Percentiles rank a stretch among this genome's conserved stretches.
phyloP scores from a whole-genome alignment of 2,329 filamentous ascomycete species.

The Apiospora kogelbergensis region DNA sequence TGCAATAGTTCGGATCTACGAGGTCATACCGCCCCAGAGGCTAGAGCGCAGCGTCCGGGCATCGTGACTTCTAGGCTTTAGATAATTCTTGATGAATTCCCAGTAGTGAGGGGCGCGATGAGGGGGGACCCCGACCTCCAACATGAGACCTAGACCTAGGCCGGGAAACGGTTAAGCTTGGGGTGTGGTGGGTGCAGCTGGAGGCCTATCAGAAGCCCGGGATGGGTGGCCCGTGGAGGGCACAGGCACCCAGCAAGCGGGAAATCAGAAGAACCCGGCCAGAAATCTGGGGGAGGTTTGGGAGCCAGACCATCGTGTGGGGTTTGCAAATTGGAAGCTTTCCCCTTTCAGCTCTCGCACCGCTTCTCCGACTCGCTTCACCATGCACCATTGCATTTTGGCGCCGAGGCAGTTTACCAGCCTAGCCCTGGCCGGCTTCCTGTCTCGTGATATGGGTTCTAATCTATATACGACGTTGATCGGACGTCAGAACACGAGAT shows the following conservation, averaged over 20 bases:
- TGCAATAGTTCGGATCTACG: neutral
- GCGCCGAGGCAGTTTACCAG: neutral
- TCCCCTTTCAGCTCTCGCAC: neutral
- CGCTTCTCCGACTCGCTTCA: slow-evolving; percentile 4
- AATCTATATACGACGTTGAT: neutral
- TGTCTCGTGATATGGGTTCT: neutral
- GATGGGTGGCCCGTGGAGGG: neutral
- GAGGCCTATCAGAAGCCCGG: neutral
- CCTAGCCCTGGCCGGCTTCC: no score
- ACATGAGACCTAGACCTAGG: neutral
- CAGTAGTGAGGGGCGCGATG: neutral
- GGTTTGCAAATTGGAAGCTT: slow-evolving; percentile 2
- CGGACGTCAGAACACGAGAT: neutral
- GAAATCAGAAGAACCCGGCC: neutral
- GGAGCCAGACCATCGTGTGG: neutral
- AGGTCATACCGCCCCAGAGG: neutral
- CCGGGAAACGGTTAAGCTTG: neutral
- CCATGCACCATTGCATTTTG: neutral
- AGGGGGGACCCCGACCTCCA: slow-evolving; percentile 5
- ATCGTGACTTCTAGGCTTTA: neutral
- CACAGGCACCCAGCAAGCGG: neutral
- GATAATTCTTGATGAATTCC: slow-evolving; percentile 2
- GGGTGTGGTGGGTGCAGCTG: neutral
- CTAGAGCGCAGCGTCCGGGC: neutral
- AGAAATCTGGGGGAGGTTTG: slow-evolving; percentile 2